Base-by-base conservation (phyloP, 192 early-diverging fungal genomes). In the Gryganskiella cystojenkinii region DNA sequence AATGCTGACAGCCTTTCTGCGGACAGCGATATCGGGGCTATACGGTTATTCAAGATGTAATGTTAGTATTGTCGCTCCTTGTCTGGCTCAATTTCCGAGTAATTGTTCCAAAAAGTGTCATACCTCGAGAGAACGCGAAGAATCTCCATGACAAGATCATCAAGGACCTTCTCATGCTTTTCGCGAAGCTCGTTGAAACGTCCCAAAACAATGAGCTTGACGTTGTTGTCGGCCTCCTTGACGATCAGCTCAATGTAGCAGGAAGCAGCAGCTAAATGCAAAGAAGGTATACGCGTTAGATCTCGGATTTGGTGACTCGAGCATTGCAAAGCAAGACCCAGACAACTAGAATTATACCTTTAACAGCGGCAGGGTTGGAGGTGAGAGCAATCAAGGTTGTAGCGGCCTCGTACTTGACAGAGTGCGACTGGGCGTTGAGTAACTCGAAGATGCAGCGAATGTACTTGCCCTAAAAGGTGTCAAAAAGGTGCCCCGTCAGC, bases 351-450 rank as follows among this genome's bases (percentile, higher is more conserved):
- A 50, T 50, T 8, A 17, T 87, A 91, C 90, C 91, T 84, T 96
- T 97, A 61, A 99, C 88, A 22, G 96, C 97, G 7, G 92, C 88
- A 40, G 95, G 87, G 71, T 96, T 94, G 28, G 91, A 88, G 14
- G 97, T 95, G 42, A 99, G 84, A 25, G 86, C 85, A 47, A 98
- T 92, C 58, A 99, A 81, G 20, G 97, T 95, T 52, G 91, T 91
- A 17, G 98, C 98, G 9, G 98, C 98, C 80, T 99, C 98, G 79
- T 97, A 99, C 71, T 97, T 95, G 66, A 99, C 98, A 20, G 97
- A 91, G 74, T 90, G 90, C 14, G 95, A 90, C 17, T 91, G 70
- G 25, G 94, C 88, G 44, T 89, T 86, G 51, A 99, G 84, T 64
- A 98, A 82, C 61, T 93, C 89, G 62, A 97, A 93, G 42, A 98